Base-by-base conservation (phyloP, 768 basidiomycete genomes). In the Paxillus rubicundulus region DNA sequence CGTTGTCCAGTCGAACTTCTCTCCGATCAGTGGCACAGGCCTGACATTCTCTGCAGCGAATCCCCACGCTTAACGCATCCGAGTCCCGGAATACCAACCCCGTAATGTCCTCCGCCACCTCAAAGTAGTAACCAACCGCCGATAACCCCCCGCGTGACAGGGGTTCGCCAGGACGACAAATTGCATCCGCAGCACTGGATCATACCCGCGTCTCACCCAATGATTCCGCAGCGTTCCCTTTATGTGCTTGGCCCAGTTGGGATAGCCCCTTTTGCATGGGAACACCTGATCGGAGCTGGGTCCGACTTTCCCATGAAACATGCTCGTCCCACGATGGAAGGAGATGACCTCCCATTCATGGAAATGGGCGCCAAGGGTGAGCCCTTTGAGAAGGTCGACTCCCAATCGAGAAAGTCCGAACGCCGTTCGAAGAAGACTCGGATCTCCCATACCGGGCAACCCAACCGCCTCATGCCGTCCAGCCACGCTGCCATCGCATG, bases 311-410 rank as follows among this genome's bases (percentile, higher is more conserved):
- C 33, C 18, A 24, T 28, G 16, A 47, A n/a, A 30, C 33, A 41
- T 16, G 34, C 21, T 32, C 20, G 17, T 58, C 62, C 50, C 62
- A 64, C 62, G 62, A 2, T 49, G 43, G 41, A 42, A 51, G 13
- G 46, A 33, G 6, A 17, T 38, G 37, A 38, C n/a, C 8, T 38
- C 9, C 37, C 37, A 18, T 17, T n/a, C 2, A 7, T n/a, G 37
- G 37, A 38, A 38, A 37, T 30, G 10, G 33, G 33, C 13, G n/a
- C 9, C 37, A 33, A 33, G 33, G 10, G 10, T 12, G 32, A 33
- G 32, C 10, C 32, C 4, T 33, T 8, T n/a, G 8, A 38, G 37
- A 6, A 38, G 17, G 5, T 17, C 37, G 37, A 17, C n/a, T 38
- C n/a, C 37, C 14, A 38, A 8, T n/a, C 17, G n/a, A n/a, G 37